Conservation (phyloP, 805 yeast species). For the Zygoascus bituminiphila region DNA sequence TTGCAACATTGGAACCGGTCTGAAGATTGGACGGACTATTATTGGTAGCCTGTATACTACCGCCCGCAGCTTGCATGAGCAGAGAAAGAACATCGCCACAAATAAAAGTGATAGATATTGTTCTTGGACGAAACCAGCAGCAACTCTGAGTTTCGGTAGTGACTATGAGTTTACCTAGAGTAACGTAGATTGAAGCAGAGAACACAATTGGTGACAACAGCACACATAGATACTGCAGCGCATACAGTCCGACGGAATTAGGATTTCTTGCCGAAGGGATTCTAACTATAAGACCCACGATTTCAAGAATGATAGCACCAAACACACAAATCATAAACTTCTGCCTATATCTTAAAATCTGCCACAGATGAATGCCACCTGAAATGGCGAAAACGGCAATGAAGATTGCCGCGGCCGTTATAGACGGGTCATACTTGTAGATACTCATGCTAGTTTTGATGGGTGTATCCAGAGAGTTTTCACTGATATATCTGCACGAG, state of each 20-base stretch:
- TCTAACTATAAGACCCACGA: conserved; percentile 61
- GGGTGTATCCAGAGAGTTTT: too few relatives aligned
- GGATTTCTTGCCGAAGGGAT: conserved; percentile 35
- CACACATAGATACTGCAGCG: conserved; percentile 57
- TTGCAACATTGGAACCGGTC: conserved; percentile 56
- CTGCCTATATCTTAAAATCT: conserved; percentile 37
- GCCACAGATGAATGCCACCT: conserved; percentile 36
- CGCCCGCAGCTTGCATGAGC: conserved; percentile 65
- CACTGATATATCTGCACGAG: too few relatives aligned
- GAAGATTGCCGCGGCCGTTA: conserved; percentile 48
- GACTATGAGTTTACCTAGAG: conserved; percentile 54
- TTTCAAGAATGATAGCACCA: conserved; percentile 48
- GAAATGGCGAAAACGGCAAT: conserved; percentile 45
- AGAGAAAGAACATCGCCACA: conserved; percentile 59
- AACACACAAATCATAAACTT: conserved; percentile 49
- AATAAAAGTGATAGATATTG: conserved; percentile 59
- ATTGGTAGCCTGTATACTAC: conserved; percentile 52
- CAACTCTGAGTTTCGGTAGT: conserved; percentile 44
- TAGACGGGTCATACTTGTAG: conserved; percentile 33
- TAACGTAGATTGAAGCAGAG: conserved; percentile 74
- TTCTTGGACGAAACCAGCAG: conserved; percentile 45
- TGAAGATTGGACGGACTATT: conserved; percentile 26
- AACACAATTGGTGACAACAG: conserved; percentile 77
- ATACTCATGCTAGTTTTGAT: conserved; percentile 1
- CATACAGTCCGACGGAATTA: conserved; percentile 34